phyloP scores from a whole-genome alignment of 208 protist genomes.

The Entamoeba dispar region DNA sequence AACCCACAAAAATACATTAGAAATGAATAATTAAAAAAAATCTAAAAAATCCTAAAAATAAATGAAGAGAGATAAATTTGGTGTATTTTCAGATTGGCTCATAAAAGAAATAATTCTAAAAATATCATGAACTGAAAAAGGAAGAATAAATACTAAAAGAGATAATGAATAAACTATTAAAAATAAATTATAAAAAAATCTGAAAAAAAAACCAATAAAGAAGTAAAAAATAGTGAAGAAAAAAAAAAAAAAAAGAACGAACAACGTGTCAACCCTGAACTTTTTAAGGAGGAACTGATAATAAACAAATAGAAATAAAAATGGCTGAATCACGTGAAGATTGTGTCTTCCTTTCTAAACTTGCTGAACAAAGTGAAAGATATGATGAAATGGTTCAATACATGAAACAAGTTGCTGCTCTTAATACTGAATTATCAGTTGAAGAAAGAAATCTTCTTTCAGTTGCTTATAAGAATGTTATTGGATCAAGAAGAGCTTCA shows the following conservation, averaged over 20 bases:
- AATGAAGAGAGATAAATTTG: not conserved
- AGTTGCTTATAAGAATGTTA: slow-evolving; percentile 99
- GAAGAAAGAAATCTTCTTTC: slow-evolving; percentile 98
- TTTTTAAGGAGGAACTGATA: no score
- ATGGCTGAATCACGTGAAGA: slow-evolving; percentile 47
- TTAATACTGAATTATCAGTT: slow-evolving; percentile 67
- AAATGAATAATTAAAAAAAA: not conserved
- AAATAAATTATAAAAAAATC: not conserved
- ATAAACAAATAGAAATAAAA: not conserved
- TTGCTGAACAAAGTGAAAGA: slow-evolving; percentile 90
- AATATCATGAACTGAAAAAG: not conserved
- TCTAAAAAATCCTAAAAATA: not conserved
- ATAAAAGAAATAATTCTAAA: not conserved
- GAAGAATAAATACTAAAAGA: not conserved
- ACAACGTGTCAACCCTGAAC: no score
- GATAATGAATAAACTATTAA: not conserved
- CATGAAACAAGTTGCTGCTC: slow-evolving; percentile 81
- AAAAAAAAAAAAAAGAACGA: not conserved
- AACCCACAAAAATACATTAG: not conserved
- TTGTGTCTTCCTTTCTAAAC: slow-evolving; percentile 71
- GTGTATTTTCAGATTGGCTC: not conserved
- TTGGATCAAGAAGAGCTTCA: slow-evolving; percentile 83
- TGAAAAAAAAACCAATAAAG: not conserved
- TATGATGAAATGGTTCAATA: slow-evolving; percentile 92
- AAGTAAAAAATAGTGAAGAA: not conserved